Evolutionary conservation across 768 basidiomycete species (phyloP), one percentile per base, ranked within the genome.

Genomic region (Phaffia tasmanica): DNA sequence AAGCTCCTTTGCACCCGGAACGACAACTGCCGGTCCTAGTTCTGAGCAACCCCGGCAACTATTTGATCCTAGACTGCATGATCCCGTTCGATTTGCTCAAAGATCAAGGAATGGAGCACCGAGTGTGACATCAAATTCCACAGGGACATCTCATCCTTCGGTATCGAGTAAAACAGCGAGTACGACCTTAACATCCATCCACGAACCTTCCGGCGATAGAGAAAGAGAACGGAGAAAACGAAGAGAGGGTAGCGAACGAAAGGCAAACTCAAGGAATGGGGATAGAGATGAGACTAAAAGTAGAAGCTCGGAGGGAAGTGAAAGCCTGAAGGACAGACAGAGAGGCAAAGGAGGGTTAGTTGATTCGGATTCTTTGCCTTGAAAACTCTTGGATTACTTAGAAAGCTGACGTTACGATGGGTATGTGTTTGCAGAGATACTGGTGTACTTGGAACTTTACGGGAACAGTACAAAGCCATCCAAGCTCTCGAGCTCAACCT

Each of bases 1-100:
- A 32, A 63, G 54, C 62, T 32, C 23, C 1, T 25, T 46, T 8
- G 15, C 32, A n/a, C n/a, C 42, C 3, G 9, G 15, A 7, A 5
- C 6, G 47, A 1, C 42, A 32, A 19, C 27, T 14, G 6, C 23
- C 42, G 49, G 42, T 3, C 6, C 46, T 7, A 27, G 15, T 35
- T 21, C 49, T 50, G 42, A 49, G 25, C 23, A 30, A 16, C 47
- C 35, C 19, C 65, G 72, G 23, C 73, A 76, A 64, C 72, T 77
- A 9, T 77, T 77, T 63, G 91, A 98, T 73, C 89, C 88, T 67
- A 81, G 88, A 49, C 85, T 89, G 72, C 88, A 98, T 75, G 89
- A 98, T 75, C 90, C 95, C 0, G 83, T 91, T 42, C 83, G 86
- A 15, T 98, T 98, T 76, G 79, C 83, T 14, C 63, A 63, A 2